Evolutionary conservation across 805 yeast species (phyloP).

Genomic region (Schwanniomyces vanrijiae): DNA sequence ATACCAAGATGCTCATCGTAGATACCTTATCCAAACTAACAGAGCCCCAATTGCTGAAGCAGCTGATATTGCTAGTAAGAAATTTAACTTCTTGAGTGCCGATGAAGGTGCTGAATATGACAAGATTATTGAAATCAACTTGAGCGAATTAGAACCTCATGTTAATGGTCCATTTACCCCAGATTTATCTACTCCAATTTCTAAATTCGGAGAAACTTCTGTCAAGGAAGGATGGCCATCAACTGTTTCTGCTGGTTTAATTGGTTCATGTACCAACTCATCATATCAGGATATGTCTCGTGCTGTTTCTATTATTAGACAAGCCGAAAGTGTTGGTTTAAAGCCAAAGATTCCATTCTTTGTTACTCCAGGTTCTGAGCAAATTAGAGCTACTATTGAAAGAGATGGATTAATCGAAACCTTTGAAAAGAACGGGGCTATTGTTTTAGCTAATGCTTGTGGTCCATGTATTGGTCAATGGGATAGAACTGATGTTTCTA

Average conservation of each 20-base stretch:
- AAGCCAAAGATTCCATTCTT: constrained; percentile 89
- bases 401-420: constrained; percentile 87
- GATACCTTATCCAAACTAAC: constrained; percentile 80
- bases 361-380: constrained; percentile 98
- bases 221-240: constrained; percentile 81
- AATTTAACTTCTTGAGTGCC: constrained; percentile 68
- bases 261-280: constrained; percentile 98
- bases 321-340: constrained; percentile 83
- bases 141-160: constrained; percentile 86
- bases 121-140: constrained; percentile 85
- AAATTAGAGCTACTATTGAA: constrained; percentile 93
- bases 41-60: constrained; percentile 81
- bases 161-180: constrained; percentile 99
- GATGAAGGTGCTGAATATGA: constrained; percentile 91
- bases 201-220: constrained; percentile 74
- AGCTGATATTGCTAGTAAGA: constrained; percentile 62
- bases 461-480: constrained; percentile 99
- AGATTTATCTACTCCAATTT: constrained; percentile 90
- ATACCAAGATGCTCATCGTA: constrained; percentile 74
- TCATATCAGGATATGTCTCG: constrained; percentile 98
- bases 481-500: constrained; percentile 84
- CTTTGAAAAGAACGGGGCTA: constrained; percentile 85
- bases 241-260: constrained; percentile 85
- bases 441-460: constrained; percentile 94
- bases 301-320: constrained; percentile 85